phyloP scores from a whole-genome alignment of 225 moss, liverwort and hornwort species.

The Pseudisothecium myosuroides region DNA sequence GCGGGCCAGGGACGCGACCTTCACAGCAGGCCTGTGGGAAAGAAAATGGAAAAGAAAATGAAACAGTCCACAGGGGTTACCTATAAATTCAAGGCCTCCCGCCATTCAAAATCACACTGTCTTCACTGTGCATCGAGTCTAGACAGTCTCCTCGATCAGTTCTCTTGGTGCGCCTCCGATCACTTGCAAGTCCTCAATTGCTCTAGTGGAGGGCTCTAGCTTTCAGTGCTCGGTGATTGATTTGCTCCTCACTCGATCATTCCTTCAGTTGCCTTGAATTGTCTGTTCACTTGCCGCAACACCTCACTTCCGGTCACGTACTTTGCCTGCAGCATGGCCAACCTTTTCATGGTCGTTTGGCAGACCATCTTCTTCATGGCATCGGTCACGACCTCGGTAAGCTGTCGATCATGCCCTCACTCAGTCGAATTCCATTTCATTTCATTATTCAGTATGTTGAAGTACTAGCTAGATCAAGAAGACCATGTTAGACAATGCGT shows the following conservation, averaged over 20 bases:
- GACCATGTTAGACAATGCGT: too few relatives aligned
- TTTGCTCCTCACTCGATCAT: not conserved
- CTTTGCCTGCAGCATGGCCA: not conserved
- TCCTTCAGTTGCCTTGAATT: not conserved
- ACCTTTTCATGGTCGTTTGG: not conserved
- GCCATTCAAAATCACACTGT: not conserved
- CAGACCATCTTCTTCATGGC: not conserved
- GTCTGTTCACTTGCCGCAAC: not conserved
- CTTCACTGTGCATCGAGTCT: rapidly evolving
- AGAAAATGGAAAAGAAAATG: not conserved
- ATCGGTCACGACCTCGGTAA: not conserved
- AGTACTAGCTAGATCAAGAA: too few relatives aligned
- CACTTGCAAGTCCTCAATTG: not conserved
- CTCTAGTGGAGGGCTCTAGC: too few relatives aligned
- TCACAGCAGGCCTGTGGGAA: too few relatives aligned
- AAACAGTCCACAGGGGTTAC: too few relatives aligned
- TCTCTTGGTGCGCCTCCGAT: not conserved
- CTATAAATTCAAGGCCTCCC: rapidly evolving
- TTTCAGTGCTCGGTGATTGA: too few relatives aligned
- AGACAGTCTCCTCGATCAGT: not conserved
- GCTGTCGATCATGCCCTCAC: not conserved
- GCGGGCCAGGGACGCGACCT: not conserved
- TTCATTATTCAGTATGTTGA: not conserved
- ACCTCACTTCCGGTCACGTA: not conserved
- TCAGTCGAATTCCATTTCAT: not conserved